These are phyloP conservation scores for Corrigiola litoralis DNA, from an alignment of 179 eudicot species.

Conservation along the genomic window DNA sequence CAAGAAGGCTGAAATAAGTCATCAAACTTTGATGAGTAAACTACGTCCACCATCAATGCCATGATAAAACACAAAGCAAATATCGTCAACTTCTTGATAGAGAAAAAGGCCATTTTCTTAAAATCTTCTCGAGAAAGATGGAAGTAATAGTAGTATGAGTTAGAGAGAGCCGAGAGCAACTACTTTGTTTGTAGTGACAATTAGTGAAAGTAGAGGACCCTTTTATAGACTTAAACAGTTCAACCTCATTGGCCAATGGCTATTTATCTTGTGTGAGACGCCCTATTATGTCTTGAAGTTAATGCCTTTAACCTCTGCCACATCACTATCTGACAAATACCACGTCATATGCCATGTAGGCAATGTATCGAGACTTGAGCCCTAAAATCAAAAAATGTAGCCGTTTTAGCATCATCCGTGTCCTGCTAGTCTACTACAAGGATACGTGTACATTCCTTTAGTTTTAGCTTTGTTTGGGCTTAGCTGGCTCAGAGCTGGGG, in stretches of 20 bases:
- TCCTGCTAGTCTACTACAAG: too few relatives aligned
- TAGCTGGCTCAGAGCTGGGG: slow-evolving; percentile 19
- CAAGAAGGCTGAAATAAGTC: slow-evolving; percentile 49
- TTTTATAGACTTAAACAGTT: too few relatives aligned
- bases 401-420: too few relatives aligned
- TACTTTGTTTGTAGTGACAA: neutral
- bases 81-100: neutral
- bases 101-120: neutral
- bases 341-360: slow-evolving; percentile 20
- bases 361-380: slow-evolving; percentile 13
- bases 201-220: neutral
- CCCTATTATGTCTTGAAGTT: neutral
- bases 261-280: slow-evolving; percentile 10
- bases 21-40: slow-evolving; percentile 38
- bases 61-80: slow-evolving; percentile 2
- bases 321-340: neutral
- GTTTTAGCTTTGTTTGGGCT: neutral
- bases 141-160: neutral
- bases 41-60: slow-evolving; percentile 25
- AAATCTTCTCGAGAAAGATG: neutral
- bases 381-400: slow-evolving; percentile 16
- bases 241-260: neutral
- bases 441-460: neutral
- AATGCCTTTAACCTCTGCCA: slow-evolving; percentile 1
- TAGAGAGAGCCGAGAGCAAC: neutral